Evolutionary conservation across 768 basidiomycete genomes (phyloP).

Genomic region (Zangia roseola): DNA sequence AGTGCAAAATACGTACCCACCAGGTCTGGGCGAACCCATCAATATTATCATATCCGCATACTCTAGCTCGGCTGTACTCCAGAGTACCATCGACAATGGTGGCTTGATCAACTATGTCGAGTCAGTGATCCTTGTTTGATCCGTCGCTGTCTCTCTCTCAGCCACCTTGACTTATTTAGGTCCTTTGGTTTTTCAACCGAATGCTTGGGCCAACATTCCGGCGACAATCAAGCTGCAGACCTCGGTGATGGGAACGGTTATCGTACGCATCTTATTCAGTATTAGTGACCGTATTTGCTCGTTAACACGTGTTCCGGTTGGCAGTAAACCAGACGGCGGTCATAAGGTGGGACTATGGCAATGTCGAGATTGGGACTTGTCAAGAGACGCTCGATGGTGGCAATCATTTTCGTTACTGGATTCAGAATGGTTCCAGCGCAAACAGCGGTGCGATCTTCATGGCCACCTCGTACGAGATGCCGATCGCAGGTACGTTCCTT

Average conservation of each 20-base stretch:
- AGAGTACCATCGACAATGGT: constrained; percentile 57
- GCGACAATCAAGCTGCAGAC: constrained; percentile 65
- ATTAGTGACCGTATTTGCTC: not conserved
- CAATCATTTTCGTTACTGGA: constrained; percentile 87
- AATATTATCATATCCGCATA: constrained; percentile 78
- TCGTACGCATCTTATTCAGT: constrained; percentile 42
- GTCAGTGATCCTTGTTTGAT: constrained; percentile 42
- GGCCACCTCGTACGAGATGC: constrained; percentile 71
- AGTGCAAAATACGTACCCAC: constrained; percentile 57
- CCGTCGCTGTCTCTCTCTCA: not conserved
- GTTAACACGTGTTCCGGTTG: not conserved
- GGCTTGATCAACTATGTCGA: constrained; percentile 81
- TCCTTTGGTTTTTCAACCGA: constrained; percentile 73
- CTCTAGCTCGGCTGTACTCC: constrained; percentile 69
- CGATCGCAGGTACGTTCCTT: constrained; percentile 50
- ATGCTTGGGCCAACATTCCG: constrained; percentile 81
- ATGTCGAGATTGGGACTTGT: constrained; percentile 81
- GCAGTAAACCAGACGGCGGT: constrained; percentile 81
- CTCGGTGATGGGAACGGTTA: constrained; percentile 82
- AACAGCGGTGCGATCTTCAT: constrained; percentile 76
- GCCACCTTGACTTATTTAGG: constrained; percentile 23
- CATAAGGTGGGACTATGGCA: constrained; percentile 83
- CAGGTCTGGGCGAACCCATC: constrained; percentile 81
- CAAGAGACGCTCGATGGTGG: constrained; percentile 84
- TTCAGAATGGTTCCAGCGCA: constrained; percentile 63